Evolutionary conservation across 495 filamentous ascomycete species (phyloP).

Genomic region (Annulohypoxylon moriforme): DNA sequence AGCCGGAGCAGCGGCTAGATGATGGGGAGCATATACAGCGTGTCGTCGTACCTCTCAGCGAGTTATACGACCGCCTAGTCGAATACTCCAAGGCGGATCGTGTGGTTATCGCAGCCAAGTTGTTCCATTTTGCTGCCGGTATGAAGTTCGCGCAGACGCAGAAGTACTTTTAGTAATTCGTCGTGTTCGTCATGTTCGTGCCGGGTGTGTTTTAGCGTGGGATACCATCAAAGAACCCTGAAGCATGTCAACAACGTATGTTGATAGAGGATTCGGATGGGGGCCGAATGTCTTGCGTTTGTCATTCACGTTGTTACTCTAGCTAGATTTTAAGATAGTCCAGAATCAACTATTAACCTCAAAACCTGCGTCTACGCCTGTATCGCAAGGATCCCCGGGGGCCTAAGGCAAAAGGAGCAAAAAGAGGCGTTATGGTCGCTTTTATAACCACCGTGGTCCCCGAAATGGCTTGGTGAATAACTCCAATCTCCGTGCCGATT

Average conservation of each 20-base stretch:
- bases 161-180: slow-evolving; percentile 42
- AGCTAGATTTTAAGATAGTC: background rate
- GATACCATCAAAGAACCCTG: background rate
- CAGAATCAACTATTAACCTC: background rate
- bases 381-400: background rate
- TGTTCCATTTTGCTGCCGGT: slow-evolving; percentile 59
- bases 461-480: background rate
- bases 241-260: background rate
- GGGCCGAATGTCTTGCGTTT: background rate
- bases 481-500: background rate
- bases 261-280: background rate
- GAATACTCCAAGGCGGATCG: slow-evolving; percentile 55
- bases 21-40: slow-evolving; percentile 87
- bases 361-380: background rate
- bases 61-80: slow-evolving; percentile 62
- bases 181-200: background rate
- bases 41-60: slow-evolving; percentile 75
- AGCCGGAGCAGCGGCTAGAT: slow-evolving; percentile 76
- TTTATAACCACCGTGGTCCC: background rate
- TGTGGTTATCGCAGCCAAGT: slow-evolving; percentile 54
- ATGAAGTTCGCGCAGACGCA: slow-evolving; percentile 56
- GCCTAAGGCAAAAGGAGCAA: background rate
- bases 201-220: background rate
- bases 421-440: background rate
- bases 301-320: background rate